phyloP scores from a whole-genome alignment of 2,329 filamentous ascomycete species.

The Alternaria sp. region DNA sequence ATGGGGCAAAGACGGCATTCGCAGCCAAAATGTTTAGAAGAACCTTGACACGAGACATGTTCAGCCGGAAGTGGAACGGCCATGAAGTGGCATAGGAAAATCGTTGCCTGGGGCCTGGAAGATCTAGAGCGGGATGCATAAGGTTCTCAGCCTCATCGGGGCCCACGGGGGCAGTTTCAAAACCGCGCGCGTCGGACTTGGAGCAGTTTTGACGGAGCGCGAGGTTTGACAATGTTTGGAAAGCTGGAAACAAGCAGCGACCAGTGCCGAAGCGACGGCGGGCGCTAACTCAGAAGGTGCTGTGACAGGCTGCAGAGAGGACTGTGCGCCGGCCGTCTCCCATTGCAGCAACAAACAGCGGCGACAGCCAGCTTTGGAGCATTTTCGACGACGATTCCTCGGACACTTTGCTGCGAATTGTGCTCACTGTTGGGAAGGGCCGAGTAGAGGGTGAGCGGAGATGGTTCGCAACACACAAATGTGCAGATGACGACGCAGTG shows the following conservation, averaged over 20 bases:
- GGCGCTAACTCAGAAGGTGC: constrained; percentile 47
- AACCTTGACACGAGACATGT: constrained; percentile 51
- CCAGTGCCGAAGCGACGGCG: constrained; percentile 43
- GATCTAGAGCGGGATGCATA: constrained; percentile 42
- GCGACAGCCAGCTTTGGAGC: constrained; percentile 2
- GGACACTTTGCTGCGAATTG: neutral
- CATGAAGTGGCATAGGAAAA: constrained; percentile 41
- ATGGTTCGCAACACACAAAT: constrained; percentile 32
- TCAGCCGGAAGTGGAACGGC: constrained; percentile 47
- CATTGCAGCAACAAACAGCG: constrained; percentile 9
- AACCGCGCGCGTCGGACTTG: constrained; percentile 51
- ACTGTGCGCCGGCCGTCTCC: constrained; percentile 38
- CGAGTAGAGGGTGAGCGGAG: constrained; percentile 9
- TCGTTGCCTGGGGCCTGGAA: constrained; percentile 33
- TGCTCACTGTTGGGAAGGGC: neutral
- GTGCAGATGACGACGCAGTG: constrained; percentile 40
- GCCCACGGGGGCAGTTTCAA: constrained; percentile 51
- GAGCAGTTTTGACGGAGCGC: constrained; percentile 48
- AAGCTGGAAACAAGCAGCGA: constrained; percentile 50
- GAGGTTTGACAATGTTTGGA: constrained; percentile 52
- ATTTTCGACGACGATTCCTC: neutral
- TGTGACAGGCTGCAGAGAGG: constrained; percentile 41
- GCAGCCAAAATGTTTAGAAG: constrained; percentile 50
- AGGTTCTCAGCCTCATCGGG: constrained; percentile 40
- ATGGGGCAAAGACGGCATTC: constrained; percentile 42